phyloP scores from a whole-genome alignment of 108 stramenopile genomes.

The Schizochytrium sp. region DNA sequence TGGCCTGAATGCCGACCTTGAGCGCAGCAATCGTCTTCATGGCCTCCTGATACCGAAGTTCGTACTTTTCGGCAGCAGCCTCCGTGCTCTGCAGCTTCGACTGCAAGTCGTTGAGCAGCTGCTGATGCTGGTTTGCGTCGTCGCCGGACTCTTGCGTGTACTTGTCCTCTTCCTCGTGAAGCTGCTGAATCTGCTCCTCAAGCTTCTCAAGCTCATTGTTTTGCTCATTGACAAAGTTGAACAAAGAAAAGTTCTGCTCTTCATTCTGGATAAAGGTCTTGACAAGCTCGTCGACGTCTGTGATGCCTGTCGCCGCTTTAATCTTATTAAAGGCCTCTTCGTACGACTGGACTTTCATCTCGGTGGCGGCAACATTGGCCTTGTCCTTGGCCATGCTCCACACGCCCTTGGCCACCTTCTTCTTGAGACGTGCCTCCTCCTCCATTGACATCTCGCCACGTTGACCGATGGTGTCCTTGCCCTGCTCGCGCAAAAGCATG shows the following conservation, averaged over 20 bases:
- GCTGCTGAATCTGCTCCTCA: conserved; percentile 44
- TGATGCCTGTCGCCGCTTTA: conserved; percentile 55
- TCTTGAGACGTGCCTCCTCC: conserved; percentile 24
- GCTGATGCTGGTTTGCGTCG: conserved; percentile 49
- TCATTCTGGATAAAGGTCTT: conserved; percentile 58
- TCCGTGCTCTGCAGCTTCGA: conserved; percentile 46
- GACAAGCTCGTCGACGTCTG: conserved; percentile 58
- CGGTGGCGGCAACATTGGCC: conserved; percentile 39
- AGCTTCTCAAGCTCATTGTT: conserved; percentile 62
- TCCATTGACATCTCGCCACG: conserved; percentile 16
- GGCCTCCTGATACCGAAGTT: conserved; percentile 47
- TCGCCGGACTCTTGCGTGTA: conserved; percentile 46
- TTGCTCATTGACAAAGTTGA: conserved; percentile 64
- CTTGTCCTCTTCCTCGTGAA: conserved; percentile 51
- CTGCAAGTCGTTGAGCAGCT: conserved; percentile 57
- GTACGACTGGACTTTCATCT: conserved; percentile 54
- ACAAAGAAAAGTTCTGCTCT: conserved; percentile 64
- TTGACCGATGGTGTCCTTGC: background rate
- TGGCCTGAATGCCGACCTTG: conserved; percentile 51
- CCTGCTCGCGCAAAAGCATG: background rate
- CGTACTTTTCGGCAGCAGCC: conserved; percentile 53
- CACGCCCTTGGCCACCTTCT: conserved; percentile 22
- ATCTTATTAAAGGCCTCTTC: conserved; percentile 72
- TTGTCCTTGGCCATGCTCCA: conserved; percentile 36
- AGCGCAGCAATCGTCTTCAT: conserved; percentile 51